Conservation (phyloP, 768 basidiomycete genomes). For the Strobilomyces dryophilus region DNA sequence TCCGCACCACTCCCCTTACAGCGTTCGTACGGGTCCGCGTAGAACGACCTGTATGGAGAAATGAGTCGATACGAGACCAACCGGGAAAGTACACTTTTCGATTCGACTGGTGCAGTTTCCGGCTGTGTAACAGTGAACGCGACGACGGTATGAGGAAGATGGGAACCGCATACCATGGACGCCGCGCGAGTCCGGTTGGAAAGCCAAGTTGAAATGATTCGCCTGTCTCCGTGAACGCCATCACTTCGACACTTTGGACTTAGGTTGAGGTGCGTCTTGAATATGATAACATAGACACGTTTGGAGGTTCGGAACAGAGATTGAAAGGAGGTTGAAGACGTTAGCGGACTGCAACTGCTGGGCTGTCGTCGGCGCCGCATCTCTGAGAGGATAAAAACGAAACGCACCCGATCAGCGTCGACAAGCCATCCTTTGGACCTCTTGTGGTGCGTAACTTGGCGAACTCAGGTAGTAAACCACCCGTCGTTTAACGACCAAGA, state of each 20-base stretch:
- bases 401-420: conserved; percentile 73
- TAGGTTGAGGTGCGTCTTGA: no score
- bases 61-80: no score
- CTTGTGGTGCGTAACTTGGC: conserved; percentile 65
- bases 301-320: no score
- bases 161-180: conserved; percentile 63
- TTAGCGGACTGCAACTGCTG: no score
- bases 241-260: conserved; percentile 84
- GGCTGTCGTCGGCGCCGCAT: neutral
- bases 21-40: no score
- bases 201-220: conserved; percentile 89
- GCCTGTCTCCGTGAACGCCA: conserved; percentile 93
- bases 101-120: conserved; percentile 46
- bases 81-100: no score
- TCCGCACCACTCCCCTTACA: no score
- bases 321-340: no score
- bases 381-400: neutral
- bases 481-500: conserved; percentile 61
- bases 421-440: conserved; percentile 88
- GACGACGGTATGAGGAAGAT: neutral
- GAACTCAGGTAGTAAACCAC: conserved; percentile 59
- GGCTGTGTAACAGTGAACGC: conserved; percentile 38
- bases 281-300: no score
- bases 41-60: no score
- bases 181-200: conserved; percentile 73